A percentile compares a stretch with the other conserved stretches of the same genome.
Conservation (phyloP, 2,329 filamentous ascomycete species). For the Colletotrichum kahawae region DNA sequence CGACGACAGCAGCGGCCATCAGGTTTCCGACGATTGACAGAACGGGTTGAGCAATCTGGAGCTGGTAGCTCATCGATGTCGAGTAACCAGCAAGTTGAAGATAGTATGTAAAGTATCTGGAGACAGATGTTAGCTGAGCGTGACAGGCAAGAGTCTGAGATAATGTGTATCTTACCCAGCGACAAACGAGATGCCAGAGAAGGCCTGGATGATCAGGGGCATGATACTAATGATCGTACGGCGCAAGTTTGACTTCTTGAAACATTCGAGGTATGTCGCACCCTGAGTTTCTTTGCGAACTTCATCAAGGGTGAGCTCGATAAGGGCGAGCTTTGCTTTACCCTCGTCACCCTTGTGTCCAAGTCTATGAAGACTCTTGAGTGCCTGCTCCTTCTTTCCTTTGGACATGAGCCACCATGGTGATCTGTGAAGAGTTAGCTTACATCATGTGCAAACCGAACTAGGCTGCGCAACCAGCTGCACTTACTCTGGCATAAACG, state of each 20-base stretch:
- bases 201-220: slow-evolving; percentile 38
- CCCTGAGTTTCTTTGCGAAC: slow-evolving; percentile 39
- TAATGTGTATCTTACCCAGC: slow-evolving; percentile 36
- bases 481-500: slow-evolving; percentile 46
- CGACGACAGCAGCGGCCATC: slow-evolving; percentile 42
- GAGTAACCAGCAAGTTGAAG: slow-evolving; percentile 45
- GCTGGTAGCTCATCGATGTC: slow-evolving; percentile 37
- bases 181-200: slow-evolving; percentile 40
- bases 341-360: slow-evolving; percentile 31
- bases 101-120: slow-evolving; percentile 36
- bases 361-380: slow-evolving; percentile 36
- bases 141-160: slow-evolving; percentile 21
- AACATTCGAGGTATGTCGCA: slow-evolving; percentile 44
- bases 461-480: neutral
- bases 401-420: slow-evolving; percentile 46
- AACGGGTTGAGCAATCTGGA: slow-evolving; percentile 44
- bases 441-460: neutral
- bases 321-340: slow-evolving; percentile 32
- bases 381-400: slow-evolving; percentile 36
- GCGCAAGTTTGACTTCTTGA: slow-evolving; percentile 41
- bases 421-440: slow-evolving; percentile 22
- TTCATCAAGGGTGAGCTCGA: slow-evolving; percentile 36
- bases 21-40: slow-evolving; percentile 44
- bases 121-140: neutral
- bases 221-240: slow-evolving; percentile 43